These are phyloP conservation scores for Anisodus tanguticus DNA, from an alignment of 257 asterid genomes.

Conservation along the genomic window DNA sequence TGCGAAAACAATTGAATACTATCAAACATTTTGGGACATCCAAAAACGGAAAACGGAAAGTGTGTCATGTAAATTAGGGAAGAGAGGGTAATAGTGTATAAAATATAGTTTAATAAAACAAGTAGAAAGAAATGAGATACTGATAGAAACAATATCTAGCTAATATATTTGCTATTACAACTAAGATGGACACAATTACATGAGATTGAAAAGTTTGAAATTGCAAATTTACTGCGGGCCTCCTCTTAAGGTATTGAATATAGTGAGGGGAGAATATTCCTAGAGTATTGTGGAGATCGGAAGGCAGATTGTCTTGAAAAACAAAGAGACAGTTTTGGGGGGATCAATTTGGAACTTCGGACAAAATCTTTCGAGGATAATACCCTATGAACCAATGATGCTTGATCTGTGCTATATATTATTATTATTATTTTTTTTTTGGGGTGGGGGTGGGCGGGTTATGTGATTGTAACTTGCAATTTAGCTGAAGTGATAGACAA, in stretches of 20 bases:
- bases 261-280: constrained; percentile 7
- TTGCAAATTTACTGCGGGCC: not conserved
- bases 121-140: not conserved
- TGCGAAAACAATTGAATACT: not conserved
- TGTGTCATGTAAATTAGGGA: not conserved
- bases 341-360: not conserved
- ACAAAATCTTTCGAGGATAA: not conserved
- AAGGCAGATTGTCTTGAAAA: not conserved
- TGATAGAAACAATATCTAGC: not conserved
- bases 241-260: not conserved
- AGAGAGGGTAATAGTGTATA: not conserved
- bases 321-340: not conserved
- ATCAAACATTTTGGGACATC: not conserved
- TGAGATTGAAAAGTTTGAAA: not conserved
- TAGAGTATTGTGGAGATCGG: not conserved
- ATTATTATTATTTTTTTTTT: not conserved
- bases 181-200: constrained; percentile 13
- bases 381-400: constrained; percentile 2
- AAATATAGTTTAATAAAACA: not conserved
- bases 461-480: constrained; percentile 9
- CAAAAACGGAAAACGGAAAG: not conserved
- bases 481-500: not conserved
- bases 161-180: not conserved
- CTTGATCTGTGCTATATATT: not conserved
- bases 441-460: no score